Conservation (phyloP, 1,284 basidiomycete genomes). For the Trichosporon asahii region DNA sequence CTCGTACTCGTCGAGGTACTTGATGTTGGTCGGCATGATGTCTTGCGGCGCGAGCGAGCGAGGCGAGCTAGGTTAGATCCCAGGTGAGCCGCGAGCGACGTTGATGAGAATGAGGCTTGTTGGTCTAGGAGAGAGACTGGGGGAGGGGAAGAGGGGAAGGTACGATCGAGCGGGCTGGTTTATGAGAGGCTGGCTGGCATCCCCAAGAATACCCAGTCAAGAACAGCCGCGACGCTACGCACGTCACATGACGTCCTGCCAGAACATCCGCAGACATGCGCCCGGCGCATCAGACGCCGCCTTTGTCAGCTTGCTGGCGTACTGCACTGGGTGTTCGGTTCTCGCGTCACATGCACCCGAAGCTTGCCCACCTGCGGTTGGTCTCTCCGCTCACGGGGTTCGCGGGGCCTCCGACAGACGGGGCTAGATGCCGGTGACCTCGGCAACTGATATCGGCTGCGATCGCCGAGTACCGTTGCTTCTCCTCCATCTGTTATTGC, state of each 20-base stretch:
- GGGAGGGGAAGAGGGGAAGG: background rate
- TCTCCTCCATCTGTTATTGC: too few relatives aligned
- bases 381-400: background rate
- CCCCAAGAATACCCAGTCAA: background rate
- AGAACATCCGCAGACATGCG: background rate
- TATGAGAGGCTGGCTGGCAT: background rate
- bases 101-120: too few relatives aligned
- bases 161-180: background rate
- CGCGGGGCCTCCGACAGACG: background rate
- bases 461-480: background rate
- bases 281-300: background rate
- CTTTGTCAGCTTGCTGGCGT: background rate
- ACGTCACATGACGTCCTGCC: background rate
- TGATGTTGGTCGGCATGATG: constrained; percentile 11
- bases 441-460: background rate
- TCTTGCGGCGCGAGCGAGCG: background rate
- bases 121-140: background rate
- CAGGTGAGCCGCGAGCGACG: too few relatives aligned
- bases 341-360: background rate
- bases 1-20: constrained; percentile 18
- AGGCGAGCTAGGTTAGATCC: too few relatives aligned
- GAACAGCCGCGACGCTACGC: background rate
- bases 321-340: background rate
- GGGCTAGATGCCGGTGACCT: background rate
- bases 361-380: background rate